A percentile compares a stretch with the other conserved stretches of the same genome.
Conservation (phyloP, 495 filamentous ascomycete genomes). For the Aspergillus incahuasiensis region DNA sequence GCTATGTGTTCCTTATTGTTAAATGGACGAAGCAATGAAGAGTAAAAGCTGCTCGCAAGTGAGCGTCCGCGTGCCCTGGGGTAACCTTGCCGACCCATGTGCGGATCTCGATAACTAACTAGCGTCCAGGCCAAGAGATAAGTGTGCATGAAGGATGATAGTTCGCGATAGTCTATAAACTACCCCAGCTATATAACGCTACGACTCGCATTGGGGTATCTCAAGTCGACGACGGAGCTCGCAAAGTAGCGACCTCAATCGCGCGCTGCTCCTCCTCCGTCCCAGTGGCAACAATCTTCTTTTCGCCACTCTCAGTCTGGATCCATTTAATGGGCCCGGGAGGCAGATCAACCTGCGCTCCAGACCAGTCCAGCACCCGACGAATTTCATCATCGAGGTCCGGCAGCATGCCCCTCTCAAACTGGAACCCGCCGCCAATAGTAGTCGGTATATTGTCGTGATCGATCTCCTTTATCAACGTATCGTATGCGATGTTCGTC, state of each 20-base stretch:
- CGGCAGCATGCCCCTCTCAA: slow-evolving; percentile 22
- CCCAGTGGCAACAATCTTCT: slow-evolving; percentile 22
- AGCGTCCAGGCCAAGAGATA: not conserved
- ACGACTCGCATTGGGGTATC: not conserved
- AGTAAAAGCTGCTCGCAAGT: not conserved
- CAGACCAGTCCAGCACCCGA: slow-evolving; percentile 9
- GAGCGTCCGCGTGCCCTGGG: too few species aligned
- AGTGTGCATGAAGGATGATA: not conserved
- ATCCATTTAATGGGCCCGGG: slow-evolving; percentile 26
- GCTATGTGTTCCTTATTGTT: too few species aligned
- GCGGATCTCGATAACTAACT: not conserved
- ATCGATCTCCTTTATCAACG: slow-evolving; percentile 19
- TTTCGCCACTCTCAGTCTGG: slow-evolving; percentile 8
- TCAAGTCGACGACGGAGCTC: not conserved
- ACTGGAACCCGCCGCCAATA: slow-evolving; percentile 22
- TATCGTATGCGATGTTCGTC: slow-evolving; percentile 13
- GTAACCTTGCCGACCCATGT: not conserved
- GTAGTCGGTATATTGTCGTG: slow-evolving; percentile 20
- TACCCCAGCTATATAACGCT: not conserved
- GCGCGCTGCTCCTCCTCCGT: not conserved
- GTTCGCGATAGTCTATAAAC: not conserved
- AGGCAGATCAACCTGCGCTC: slow-evolving; percentile 12
- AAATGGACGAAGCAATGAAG: too few species aligned
- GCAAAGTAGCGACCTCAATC: not conserved
- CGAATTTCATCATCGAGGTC: slow-evolving; percentile 19